Percentiles rank a stretch among this genome's conserved stretches.
Evolutionary conservation across 192 early-diverging fungal genomes (phyloP).

Genomic region (Physocladia obscura): DNA sequence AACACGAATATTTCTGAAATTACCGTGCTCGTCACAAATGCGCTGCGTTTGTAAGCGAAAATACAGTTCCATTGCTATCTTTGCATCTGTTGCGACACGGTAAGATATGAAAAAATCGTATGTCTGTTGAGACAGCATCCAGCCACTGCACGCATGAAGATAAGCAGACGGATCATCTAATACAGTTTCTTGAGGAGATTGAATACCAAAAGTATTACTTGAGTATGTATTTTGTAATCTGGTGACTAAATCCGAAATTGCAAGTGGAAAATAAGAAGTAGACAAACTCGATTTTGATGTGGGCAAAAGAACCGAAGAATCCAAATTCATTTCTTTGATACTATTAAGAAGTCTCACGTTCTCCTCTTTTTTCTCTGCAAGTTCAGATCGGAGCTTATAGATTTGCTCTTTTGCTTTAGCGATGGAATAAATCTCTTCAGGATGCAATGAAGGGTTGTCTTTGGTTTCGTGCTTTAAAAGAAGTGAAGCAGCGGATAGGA

Average conservation of each 20-base stretch:
- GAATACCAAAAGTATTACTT: too few relatives aligned
- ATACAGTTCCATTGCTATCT: conserved; percentile 25
- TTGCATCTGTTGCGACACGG: conserved; percentile 19
- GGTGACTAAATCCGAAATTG: too few relatives aligned
- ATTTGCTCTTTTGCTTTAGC: conserved; percentile 9
- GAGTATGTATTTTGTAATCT: too few relatives aligned
- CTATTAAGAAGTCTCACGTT: too few relatives aligned
- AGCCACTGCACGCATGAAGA: conserved; percentile 2
- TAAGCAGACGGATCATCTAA: conserved; percentile 9
- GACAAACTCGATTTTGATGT: too few relatives aligned
- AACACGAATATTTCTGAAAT: neutral
- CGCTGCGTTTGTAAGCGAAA: conserved; percentile 23
- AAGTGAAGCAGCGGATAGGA: too few relatives aligned
- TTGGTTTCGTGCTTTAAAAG: neutral
- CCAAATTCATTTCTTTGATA: too few relatives aligned
- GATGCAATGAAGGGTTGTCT: neutral
- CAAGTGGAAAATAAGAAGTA: too few relatives aligned
- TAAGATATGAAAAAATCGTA: conserved; percentile 40
- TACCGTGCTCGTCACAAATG: conserved; percentile 8
- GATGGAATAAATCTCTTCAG: neutral
- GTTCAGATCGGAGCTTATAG: neutral
- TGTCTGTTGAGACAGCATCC: conserved; percentile 15
- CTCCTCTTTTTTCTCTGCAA: neutral
- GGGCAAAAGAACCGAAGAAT: too few relatives aligned
- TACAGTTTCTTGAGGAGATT: too few relatives aligned